Percentiles rank a stretch among this genome's conserved stretches.
Conservation (phyloP, 768 basidiomycete species). For the Pleurotus cornucopiae region DNA sequence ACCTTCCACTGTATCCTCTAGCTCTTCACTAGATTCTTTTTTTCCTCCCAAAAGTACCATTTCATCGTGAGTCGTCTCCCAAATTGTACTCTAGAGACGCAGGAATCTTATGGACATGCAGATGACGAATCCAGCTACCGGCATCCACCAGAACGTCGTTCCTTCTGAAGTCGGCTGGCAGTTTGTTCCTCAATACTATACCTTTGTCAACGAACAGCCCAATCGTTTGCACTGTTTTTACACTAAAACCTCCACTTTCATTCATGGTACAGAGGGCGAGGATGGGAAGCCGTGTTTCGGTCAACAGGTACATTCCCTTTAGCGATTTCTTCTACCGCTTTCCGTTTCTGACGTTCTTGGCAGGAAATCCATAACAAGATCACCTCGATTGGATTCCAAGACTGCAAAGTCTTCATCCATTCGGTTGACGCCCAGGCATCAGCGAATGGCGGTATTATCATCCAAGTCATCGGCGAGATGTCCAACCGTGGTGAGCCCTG, state of each 20-base stretch:
- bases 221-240: slow-evolving; percentile 98
- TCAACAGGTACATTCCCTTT: slow-evolving; percentile 66
- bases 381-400: slow-evolving; percentile 86
- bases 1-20: slow-evolving; percentile 21
- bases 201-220: slow-evolving; percentile 97
- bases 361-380: slow-evolving; percentile 98
- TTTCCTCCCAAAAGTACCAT: slow-evolving; percentile 27
- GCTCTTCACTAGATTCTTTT: slow-evolving; percentile 26
- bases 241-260: slow-evolving; percentile 95
- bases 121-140: slow-evolving; percentile 31
- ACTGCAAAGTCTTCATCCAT: slow-evolving; percentile 99
- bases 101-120: not conserved
- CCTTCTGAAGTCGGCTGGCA: slow-evolving; percentile 98
- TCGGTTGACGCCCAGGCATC: slow-evolving; percentile 97
- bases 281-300: slow-evolving; percentile 86
- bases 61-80: slow-evolving; percentile 14
- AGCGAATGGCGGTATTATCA: slow-evolving; percentile 92
- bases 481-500: slow-evolving; percentile 88
- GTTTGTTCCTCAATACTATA: slow-evolving; percentile 99
- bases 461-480: slow-evolving; percentile 99
- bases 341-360: slow-evolving; percentile 1
- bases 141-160: slow-evolving; percentile 61
- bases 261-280: slow-evolving; percentile 97
- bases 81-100: not conserved
- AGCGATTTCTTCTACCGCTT: not conserved